These are phyloP conservation scores for Fusarium sp. DNA, from an alignment of 2,329 filamentous ascomycete species.

Conservation along the genomic window DNA sequence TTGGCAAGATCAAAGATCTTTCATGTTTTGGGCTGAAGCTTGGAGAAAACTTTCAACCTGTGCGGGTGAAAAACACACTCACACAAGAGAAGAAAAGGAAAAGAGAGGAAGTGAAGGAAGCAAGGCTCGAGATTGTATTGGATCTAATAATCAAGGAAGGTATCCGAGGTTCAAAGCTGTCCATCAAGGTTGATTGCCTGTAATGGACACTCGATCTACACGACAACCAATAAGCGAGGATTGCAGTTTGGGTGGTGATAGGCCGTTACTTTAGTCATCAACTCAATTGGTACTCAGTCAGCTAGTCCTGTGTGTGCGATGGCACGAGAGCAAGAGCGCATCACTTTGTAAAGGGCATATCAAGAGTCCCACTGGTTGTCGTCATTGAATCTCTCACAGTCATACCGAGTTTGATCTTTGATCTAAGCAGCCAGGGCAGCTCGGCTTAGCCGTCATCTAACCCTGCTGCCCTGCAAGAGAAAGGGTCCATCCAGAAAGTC, in stretches of 20 bases:
- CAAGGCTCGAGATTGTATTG: neutral
- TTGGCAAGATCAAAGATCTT: conserved; percentile 24
- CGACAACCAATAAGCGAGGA: neutral
- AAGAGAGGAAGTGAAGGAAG: conserved; percentile 2
- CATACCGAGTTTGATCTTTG: conserved; percentile 11
- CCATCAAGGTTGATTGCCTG: conserved; percentile 50
- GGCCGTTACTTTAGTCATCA: conserved; percentile 42
- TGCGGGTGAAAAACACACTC: conserved; percentile 4
- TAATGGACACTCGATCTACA: conserved; percentile 10
- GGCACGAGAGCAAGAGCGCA: conserved; percentile 14
- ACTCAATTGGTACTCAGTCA: neutral
- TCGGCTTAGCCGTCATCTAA: conserved; percentile 15
- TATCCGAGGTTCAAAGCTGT: conserved; percentile 20
- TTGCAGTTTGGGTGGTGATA: neutral
- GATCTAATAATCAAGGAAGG: neutral
- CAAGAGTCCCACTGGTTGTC: conserved; percentile 34
- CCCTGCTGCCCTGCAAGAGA: conserved; percentile 4
- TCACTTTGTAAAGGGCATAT: conserved; percentile 15
- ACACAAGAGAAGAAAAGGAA: conserved; percentile 10
- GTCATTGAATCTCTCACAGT: conserved; percentile 33
- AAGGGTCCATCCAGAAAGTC: conserved; percentile 36
- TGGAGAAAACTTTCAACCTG: conserved; percentile 6
- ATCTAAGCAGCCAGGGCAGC: conserved; percentile 14
- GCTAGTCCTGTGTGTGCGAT: neutral
- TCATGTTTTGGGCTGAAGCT: conserved; percentile 24